Evolutionary conservation across 345 rosid species (phyloP).

Genomic region (Crucihimalaya himalaica): DNA sequence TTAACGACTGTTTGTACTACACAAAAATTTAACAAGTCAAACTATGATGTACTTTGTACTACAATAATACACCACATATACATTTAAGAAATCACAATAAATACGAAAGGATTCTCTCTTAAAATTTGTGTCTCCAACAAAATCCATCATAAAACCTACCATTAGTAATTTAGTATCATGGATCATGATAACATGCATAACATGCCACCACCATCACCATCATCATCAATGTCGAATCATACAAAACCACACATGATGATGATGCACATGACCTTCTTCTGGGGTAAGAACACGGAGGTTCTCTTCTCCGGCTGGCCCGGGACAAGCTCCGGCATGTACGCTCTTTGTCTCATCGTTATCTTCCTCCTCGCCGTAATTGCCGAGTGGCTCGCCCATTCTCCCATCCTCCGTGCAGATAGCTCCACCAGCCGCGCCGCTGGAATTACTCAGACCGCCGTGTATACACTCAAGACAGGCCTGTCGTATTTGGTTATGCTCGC

Average conservation of each 20-base stretch:
- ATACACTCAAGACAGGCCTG: constrained; percentile 55
- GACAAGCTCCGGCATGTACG: constrained; percentile 53
- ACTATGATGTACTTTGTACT: constrained; percentile 21
- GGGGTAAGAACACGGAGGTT: constrained; percentile 62
- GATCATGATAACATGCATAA: constrained; percentile 43
- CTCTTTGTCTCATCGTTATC: constrained; percentile 49
- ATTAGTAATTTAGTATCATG: constrained; percentile 26
- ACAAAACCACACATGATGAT: constrained; percentile 40
- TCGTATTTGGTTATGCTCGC: constrained; percentile 78
- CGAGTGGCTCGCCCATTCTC: constrained; percentile 62
- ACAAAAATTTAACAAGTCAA: constrained; percentile 22
- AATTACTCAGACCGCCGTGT: constrained; percentile 50
- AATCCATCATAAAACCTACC: not conserved
- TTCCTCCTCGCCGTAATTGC: constrained; percentile 49
- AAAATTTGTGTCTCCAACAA: not conserved
- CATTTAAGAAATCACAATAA: constrained; percentile 14
- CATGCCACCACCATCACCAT: constrained; percentile 41
- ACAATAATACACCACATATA: not conserved
- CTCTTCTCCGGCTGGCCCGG: constrained; percentile 83
- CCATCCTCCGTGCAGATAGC: constrained; percentile 36
- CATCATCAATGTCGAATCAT: constrained; percentile 27
- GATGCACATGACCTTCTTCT: constrained; percentile 79
- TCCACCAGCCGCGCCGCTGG: constrained; percentile 44
- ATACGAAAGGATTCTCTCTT: not conserved
- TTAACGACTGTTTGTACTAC: constrained; percentile 29